Conservation (phyloP, 768 basidiomycete species). For the Panellus pusillus region DNA sequence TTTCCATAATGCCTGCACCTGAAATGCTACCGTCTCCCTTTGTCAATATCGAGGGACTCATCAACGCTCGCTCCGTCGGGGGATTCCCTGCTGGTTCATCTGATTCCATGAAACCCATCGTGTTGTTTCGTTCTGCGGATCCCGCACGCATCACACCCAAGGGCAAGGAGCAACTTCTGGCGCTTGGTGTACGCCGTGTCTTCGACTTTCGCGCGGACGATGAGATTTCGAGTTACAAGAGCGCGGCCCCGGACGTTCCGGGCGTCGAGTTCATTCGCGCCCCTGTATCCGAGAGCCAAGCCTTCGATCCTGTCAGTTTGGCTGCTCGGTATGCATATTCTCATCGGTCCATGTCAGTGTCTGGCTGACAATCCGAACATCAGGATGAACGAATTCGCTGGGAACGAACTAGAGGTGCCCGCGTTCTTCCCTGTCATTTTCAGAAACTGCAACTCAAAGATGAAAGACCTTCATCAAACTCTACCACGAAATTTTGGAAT, state of each 20-base stretch:
- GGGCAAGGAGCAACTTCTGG: constrained; percentile 36
- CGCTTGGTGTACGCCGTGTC: constrained; percentile 36
- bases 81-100: constrained; percentile 20
- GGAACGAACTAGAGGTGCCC: constrained; percentile 26
- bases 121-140: constrained; percentile 44
- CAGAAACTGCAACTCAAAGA: neutral
- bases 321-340: neutral
- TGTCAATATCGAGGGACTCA: constrained; percentile 39
- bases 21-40: constrained; percentile 33
- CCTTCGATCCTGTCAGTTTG: constrained; percentile 25
- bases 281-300: constrained; percentile 28
- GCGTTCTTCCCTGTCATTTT: neutral
- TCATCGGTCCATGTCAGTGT: neutral
- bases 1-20: neutral
- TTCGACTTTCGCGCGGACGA: constrained; percentile 43
- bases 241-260: constrained; percentile 28
- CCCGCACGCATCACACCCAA: constrained; percentile 32
- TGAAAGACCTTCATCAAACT: constrained; percentile 32
- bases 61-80: constrained; percentile 40
- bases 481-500: constrained; percentile 33
- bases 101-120: constrained; percentile 28
- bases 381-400: constrained; percentile 32
- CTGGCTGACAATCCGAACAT: neutral
- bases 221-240: constrained; percentile 37
- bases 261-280: constrained; percentile 32